Base-by-base conservation (phyloP, 352 stramenopile genomes). In the Phytophthora pluvialis region DNA sequence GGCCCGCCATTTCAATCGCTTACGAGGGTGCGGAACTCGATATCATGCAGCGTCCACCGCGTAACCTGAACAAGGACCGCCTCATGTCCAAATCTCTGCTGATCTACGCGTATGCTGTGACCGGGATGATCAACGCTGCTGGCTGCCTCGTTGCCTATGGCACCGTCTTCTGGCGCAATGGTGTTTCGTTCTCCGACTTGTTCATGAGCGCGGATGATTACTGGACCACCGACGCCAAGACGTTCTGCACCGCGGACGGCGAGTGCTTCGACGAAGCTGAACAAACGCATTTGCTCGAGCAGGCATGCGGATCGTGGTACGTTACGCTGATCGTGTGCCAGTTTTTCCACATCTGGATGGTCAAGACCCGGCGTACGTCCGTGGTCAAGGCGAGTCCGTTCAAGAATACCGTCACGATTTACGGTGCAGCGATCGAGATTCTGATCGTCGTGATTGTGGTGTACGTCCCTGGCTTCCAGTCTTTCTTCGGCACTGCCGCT, bases 1-100 rank as follows among this genome's bases (percentile, higher is more conserved):
- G 85, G 18, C 91, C 91, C 1, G 91, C 89, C 11, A 93, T 98
- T 45, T 96, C 90, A 3, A 81, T 98, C 31, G 91, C 90, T 8
- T 97, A 91, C 64, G 93, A 98, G 67, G 69, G 65, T 13, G 54
- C 83, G 0, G 86, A 94, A 53, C 67, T 65, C 8, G 85, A 95
- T 58, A 93, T 95, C 40, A 97, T 97, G 89, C 57, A 70, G n/a
- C 77, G 87, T 2, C 75, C 72, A 0, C 85, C 88, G 12, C 76
- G 88, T 11, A 72, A 97, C 54, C 60, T 81, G n/a, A 82, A 78
- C 21, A 77, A 78, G 29, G 86, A 97, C 54, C 67, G 78, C 6
- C 79, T 98, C 11, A 89, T 98, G 57, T 93, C 84, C 3, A 54
- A 54, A 46, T 83, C 89, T 43, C 75, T 97, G 35, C 73, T 98